Base-by-base conservation (phyloP, 2,329 filamentous ascomycete species). In the Tolypocladium nubicola region DNA sequence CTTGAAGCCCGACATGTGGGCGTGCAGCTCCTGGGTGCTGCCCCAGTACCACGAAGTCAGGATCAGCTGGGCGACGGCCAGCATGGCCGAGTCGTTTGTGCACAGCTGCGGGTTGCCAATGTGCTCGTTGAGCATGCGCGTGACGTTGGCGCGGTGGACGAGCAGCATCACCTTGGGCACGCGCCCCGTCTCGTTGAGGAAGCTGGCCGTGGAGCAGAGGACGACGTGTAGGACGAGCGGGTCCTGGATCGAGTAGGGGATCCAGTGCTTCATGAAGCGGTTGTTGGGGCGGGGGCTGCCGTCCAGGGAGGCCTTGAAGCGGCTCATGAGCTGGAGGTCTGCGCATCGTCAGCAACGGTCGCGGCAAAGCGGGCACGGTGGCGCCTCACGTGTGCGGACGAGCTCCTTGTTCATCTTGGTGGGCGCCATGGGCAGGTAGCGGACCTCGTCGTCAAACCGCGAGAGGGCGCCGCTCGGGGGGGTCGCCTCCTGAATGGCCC, bases 21-120 rank as follows among this genome's bases (percentile, higher is more conserved):
- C 72, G 30, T 72, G 69, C 13, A 81, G 67, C 58, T 77, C 75
- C 41, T 70, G 64, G 0, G 71, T 73, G 33, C 73, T 74, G 7
- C 78, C 77, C 77, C 78, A 80, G 62, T 79, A 80, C 79, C 79
- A 82, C 58, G 80, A 79, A 52, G 79, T 74, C 30, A 78, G 65
- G 26, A 78, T 71, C 59, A 81, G 71, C 62, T 80, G 79, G 1
- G 76, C 66, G 6, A 80, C 76, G 3, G 71, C 76, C 6, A 78
- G 72, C 43, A 81, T 73, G 4, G 75, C 72, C 38, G 74, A 71
- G 60, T 80, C 78, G 55, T 69, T 75, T 0, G 73, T 72, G n/a
- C 70, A 67, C 21, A 68, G 64, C 2, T 65, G 62, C 4, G 70
- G 61, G 21, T 70, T 65, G 41, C 67, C 67, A 19, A 82, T 71